Base-by-base conservation (phyloP, 2,329 filamentous ascomycete species). In the Elsinoe necatrix region DNA sequence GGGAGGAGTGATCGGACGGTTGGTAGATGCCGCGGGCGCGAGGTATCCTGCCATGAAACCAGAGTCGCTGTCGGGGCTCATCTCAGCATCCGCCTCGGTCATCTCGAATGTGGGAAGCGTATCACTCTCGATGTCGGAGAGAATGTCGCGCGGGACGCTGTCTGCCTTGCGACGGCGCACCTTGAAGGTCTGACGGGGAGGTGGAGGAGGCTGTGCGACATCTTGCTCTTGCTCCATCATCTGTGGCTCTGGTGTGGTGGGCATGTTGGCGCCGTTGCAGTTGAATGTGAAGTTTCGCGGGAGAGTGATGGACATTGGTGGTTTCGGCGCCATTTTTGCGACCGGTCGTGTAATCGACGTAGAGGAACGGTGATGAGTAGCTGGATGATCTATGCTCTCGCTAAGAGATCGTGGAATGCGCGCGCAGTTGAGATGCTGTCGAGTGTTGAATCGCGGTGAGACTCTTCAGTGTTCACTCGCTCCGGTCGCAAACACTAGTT, bases 211-310 rank as follows among this genome's bases (percentile, higher is more conserved):
- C 52, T 77, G 70, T 42, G 60, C 58, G 9, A 59, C 58, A 21
- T 48, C 54, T 27, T 56, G 37, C 21, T 56, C 54, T 51, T 54
- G 20, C 31, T 59, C 55, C 37, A 62, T 61, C 52, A 58, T 57
- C 56, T 65, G 62, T 54, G 64, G 62, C 54, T 66, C 63, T 66
- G 75, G 67, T 4, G 74, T 76, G 55, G 67, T 73, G 43, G 77
- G 77, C 56, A 69, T 64, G 31, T 72, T 65, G 55, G 67, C 69
- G 63, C 77, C 73, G 52, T 68, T 69, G 66, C 74, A 75, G 65
- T 75, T 73, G 63, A 77, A 77, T 63, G 71, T 73, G 68, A 76
- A 75, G 67, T 73, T 75, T 56, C 74, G 69, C 23, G 77, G 77
- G 35, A 80, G 71, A 23, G 74, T 75, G 60, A 76, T 76, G 52